Evolutionary conservation across 2,329 filamentous ascomycete genomes (phyloP).

Genomic region (Penicillium sp.): DNA sequence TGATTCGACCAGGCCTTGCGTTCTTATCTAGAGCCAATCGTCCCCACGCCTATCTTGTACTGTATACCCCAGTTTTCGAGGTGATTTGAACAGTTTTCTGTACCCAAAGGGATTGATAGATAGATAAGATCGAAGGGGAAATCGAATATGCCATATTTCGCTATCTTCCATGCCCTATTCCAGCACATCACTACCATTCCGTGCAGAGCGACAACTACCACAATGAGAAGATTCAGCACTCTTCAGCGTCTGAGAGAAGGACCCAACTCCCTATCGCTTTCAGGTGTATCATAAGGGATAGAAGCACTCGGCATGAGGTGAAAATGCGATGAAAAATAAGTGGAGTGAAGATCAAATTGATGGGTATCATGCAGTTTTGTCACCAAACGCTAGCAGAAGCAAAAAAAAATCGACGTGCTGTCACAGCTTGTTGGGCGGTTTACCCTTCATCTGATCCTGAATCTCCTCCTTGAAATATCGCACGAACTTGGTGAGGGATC

Average conservation of each 20-base stretch:
- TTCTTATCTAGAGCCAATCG: slow-evolving; percentile 4
- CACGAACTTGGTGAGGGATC: slow-evolving; percentile 36
- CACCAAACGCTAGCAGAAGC: slow-evolving; percentile 12
- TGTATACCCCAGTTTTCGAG: neutral
- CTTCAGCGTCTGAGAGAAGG: slow-evolving; percentile 27
- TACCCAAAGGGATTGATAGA: neutral
- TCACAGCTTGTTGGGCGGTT: slow-evolving; percentile 35
- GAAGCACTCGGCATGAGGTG: neutral
- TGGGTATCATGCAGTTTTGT: slow-evolving; percentile 24
- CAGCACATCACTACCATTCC: slow-evolving; percentile 20
- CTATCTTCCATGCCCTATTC: neutral
- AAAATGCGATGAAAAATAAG: neutral
- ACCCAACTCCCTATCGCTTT: slow-evolving; percentile 29
- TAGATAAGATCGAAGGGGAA: neutral
- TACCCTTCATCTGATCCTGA: slow-evolving; percentile 45
- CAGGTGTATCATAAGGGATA: slow-evolving; percentile 9
- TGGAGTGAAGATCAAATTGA: slow-evolving; percentile 4
- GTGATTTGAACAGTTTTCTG: neutral
- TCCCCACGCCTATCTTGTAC: neutral
- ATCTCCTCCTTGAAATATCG: slow-evolving; percentile 47
- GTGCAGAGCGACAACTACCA: slow-evolving; percentile 14
- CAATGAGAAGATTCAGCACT: slow-evolving; percentile 23
- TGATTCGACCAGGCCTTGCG: neutral
- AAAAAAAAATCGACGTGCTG: neutral
- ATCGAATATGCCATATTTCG: neutral